Percentiles rank a stretch among this genome's conserved stretches.
These are phyloP conservation scores for Nigrospora osmanthi DNA, from an alignment of 2,329 filamentous ascomycete genomes.

Conservation along the genomic window DNA sequence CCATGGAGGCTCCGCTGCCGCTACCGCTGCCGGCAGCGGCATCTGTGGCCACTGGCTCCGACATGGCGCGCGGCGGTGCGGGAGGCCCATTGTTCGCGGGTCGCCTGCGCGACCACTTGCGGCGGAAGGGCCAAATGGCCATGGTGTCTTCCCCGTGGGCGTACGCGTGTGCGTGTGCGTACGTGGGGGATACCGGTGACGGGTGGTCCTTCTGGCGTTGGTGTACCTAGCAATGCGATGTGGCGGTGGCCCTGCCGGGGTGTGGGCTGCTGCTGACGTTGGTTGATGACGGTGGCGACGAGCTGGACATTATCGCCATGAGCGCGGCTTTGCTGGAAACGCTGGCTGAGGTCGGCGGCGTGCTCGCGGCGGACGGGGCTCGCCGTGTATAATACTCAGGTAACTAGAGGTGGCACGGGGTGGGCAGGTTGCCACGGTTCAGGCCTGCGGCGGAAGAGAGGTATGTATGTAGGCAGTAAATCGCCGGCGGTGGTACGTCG, in stretches of 20 bases:
- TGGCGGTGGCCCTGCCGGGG: slow-evolving; percentile 7
- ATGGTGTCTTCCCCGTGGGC: slow-evolving; percentile 33
- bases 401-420: too few species aligned
- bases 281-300: slow-evolving; percentile 13
- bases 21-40: not conserved
- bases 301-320: slow-evolving; percentile 21
- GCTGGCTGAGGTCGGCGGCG: too few species aligned
- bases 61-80: slow-evolving; percentile 14
- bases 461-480: too few species aligned
- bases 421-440: too few species aligned
- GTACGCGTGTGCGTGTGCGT: not conserved
- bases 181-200: not conserved
- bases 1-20: not conserved
- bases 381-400: too few species aligned
- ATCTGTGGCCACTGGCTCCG: slow-evolving; percentile 11
- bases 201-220: not conserved
- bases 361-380: too few species aligned
- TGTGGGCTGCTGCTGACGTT: slow-evolving; percentile 14
- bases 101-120: slow-evolving; percentile 60
- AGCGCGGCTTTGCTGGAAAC: slow-evolving; percentile 12
- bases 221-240: not conserved
- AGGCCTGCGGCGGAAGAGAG: too few species aligned
- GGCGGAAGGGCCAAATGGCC: slow-evolving; percentile 79
- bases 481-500: too few species aligned
- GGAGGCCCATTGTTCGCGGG: slow-evolving; percentile 34